phyloP scores from a whole-genome alignment of 1,284 basidiomycete genomes.

The Polyporus tsugae region DNA sequence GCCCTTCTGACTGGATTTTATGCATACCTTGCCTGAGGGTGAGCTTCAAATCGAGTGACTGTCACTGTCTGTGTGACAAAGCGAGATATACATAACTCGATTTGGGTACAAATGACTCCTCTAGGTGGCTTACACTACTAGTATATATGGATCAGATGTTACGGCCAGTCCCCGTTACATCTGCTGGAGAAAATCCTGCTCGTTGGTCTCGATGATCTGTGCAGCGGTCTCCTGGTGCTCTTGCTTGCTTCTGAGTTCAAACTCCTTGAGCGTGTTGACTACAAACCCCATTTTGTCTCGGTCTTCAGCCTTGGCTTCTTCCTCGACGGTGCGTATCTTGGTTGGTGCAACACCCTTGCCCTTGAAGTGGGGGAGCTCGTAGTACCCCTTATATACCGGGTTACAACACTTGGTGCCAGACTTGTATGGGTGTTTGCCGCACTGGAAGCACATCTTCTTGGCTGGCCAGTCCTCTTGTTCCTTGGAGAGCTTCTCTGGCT shows the following conservation, averaged over 20 bases:
- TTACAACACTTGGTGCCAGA: neutral
- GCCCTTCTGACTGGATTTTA: too few relatives aligned
- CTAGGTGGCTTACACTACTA: neutral
- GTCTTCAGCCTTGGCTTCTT: neutral
- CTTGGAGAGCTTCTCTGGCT: neutral
- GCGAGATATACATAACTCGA: conserved; percentile 38
- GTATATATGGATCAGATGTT: conserved; percentile 24
- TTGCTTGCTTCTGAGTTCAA: neutral
- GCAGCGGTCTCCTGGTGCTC: neutral
- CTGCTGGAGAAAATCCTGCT: too few relatives aligned
- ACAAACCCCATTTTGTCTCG: too few relatives aligned
- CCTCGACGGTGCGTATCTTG: conserved; percentile 45
- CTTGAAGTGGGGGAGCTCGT: neutral
- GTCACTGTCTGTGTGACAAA: neutral
- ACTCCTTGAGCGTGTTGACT: neutral
- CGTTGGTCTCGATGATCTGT: too few relatives aligned
- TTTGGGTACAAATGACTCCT: conserved; percentile 15
- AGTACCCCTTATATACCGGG: neutral
- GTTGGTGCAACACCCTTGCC: conserved; percentile 43
- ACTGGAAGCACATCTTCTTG: neutral
- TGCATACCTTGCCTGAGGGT: too few relatives aligned
- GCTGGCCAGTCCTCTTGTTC: neutral
- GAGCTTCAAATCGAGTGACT: too few relatives aligned
- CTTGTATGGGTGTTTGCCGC: neutral
- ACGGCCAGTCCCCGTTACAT: conserved; percentile 36